phyloP scores from a whole-genome alignment of 352 stramenopile genomes.

The Phytopythium boreale region DNA sequence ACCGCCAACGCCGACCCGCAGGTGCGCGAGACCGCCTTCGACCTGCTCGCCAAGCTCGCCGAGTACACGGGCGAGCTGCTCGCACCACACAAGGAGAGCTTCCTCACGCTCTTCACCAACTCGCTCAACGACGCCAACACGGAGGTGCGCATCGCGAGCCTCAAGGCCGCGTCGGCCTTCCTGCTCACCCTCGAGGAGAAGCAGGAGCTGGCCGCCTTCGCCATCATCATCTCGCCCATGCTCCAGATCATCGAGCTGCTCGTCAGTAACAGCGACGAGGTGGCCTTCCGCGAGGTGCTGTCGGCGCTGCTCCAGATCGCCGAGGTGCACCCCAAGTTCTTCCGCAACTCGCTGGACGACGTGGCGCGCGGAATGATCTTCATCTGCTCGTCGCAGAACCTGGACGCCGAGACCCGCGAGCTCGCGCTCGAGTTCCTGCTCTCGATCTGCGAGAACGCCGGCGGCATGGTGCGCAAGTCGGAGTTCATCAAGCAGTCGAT shows the following conservation, averaged over 20 bases:
- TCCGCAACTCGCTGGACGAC: slow-evolving; percentile 65
- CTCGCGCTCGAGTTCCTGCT: slow-evolving; percentile 83
- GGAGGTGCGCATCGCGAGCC: slow-evolving; percentile 66
- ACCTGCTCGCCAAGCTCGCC: slow-evolving; percentile 70
- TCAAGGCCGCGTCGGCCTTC: slow-evolving; percentile 73
- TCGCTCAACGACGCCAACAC: slow-evolving; percentile 57
- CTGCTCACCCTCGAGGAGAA: slow-evolving; percentile 71
- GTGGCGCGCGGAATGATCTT: slow-evolving; percentile 80
- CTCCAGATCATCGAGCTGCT: slow-evolving; percentile 74
- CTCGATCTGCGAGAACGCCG: slow-evolving; percentile 75
- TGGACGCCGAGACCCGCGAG: slow-evolving; percentile 74
- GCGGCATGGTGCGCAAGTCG: slow-evolving; percentile 80
- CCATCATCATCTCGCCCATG: slow-evolving; percentile 68
- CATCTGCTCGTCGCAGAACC: slow-evolving; percentile 53
- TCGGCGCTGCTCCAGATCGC: slow-evolving; percentile 70
- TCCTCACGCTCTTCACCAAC: slow-evolving; percentile 74
- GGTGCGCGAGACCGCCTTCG: slow-evolving; percentile 74
- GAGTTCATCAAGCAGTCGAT: slow-evolving; percentile 56
- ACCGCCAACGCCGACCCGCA: slow-evolving; percentile 49
- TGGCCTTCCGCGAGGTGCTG: slow-evolving; percentile 68
- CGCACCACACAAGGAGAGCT: slow-evolving; percentile 73
- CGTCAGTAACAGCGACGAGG: slow-evolving; percentile 55
- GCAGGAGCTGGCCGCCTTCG: slow-evolving; percentile 65
- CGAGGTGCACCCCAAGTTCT: slow-evolving; percentile 81
- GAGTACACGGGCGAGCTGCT: slow-evolving; percentile 70